phyloP scores from a whole-genome alignment of 2,329 filamentous ascomycete species.

The Colletotrichum chrysophilum region DNA sequence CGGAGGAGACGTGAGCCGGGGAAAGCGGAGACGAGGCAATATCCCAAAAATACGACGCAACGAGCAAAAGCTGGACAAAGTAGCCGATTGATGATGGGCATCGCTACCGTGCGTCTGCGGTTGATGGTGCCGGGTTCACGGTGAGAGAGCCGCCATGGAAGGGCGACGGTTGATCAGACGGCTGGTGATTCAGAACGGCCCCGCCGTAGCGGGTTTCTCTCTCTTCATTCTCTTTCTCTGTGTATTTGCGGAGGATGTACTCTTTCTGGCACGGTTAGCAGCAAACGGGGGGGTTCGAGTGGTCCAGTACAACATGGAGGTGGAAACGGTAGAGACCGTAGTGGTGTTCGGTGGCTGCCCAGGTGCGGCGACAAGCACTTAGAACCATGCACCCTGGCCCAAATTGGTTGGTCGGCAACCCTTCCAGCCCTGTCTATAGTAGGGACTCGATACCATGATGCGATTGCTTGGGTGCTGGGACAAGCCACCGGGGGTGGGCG shows the following conservation, averaged over 20 bases:
- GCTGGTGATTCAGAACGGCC: constrained; percentile 16
- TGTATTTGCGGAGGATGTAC: not conserved
- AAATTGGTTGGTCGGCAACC: not conserved
- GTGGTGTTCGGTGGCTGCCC: not conserved
- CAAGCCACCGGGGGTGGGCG: not conserved
- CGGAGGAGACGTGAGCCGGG: constrained; percentile 11
- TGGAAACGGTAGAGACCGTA: not conserved
- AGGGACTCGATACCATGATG: not conserved
- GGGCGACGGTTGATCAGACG: constrained; percentile 16
- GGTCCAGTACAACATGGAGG: not conserved
- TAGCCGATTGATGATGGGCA: constrained; percentile 9
- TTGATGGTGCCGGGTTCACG: constrained; percentile 3
- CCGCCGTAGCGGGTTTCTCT: not conserved
- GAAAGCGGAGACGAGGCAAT: not conserved
- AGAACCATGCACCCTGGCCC: not conserved
- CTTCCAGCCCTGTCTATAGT: not conserved
- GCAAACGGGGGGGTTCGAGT: not conserved
- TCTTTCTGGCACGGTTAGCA: not conserved
- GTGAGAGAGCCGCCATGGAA: not conserved
- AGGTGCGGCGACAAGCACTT: not conserved
- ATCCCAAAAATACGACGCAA: constrained; percentile 8
- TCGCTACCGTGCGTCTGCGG: constrained; percentile 9
- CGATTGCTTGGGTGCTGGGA: not conserved
- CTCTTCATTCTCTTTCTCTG: not conserved
- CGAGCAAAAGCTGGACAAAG: not conserved